Base-by-base conservation (phyloP, 306 rosid species). In the Casuarina equisetifolia region DNA sequence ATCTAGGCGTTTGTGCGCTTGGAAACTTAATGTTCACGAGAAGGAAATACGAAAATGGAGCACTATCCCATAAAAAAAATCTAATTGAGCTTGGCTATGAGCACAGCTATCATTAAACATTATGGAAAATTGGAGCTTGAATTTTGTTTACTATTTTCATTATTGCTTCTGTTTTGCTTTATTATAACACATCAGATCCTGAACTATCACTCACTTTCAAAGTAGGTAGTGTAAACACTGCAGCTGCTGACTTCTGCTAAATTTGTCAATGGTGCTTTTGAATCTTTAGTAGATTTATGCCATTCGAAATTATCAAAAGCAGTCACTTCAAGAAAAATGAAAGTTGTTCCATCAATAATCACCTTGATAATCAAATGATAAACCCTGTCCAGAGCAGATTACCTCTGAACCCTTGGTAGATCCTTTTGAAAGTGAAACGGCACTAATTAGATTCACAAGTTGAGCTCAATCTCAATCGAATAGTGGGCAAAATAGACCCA, bases 351-450 rank as follows among this genome's bases (percentile, higher is more conserved):
- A 11, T 10, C 6, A 32, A 20, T 57, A 6, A 10, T 10, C 40
- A n/a, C 50, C 3, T 9, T 5, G 32, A 7, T 32, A 7, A 20
- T 52, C 3, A 6, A 49, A 62, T 64, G 72, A 39, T 76, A 12
- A 40, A 64, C 35, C 0, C 32, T 17, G 72, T n/a, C n/a, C 40
- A 45, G 45, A 57, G 43, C 55, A 25, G 3, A 2, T 9, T 52
- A 61, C 11, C 68, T 12, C 64, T 58, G 51, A 32, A 40, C 25
- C 39, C n/a, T 25, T 76, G 73, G 70, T 53, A 9, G 70, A 36
- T 51, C 19, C 19, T 39, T 49, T 45, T 54, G 9, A 36, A 48
- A 9, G 51, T 15, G n/a, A 61, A 15, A 25, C 2, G 50, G 40
- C 45, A 57, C 38, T 48, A n/a, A 66, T 39, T 17, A 49, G 54